Base-by-base conservation (phyloP, 106 monocot species). In the Apostasia ramifera region DNA sequence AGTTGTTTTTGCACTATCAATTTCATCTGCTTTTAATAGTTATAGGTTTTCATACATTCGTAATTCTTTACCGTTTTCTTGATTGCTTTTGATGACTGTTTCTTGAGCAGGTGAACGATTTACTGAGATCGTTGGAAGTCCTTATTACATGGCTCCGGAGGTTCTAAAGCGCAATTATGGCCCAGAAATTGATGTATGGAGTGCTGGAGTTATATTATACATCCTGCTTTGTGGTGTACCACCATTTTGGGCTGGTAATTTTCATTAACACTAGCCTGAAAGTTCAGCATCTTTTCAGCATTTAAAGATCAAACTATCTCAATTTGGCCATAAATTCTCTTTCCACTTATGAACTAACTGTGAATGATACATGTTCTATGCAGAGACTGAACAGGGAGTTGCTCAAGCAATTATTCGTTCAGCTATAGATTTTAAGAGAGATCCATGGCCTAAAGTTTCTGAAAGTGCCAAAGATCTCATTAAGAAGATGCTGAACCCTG, bases 121-220 rank as follows among this genome's bases (percentile, higher is more conserved):
- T 44, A 55, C 59, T 43, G 84, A 84, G 70, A 80, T 84, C 66
- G 84, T 84, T 5, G 84, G 84, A 13, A 80, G 80, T 66, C 84
- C 84, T 26, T 84, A 84, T 73, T 84, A 84, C 70, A 84, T 84
- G 84, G 83, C 83, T 1, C 82, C 82, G 6, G 82, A 83, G 44
- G 82, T 83, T 60, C 55, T 83, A 15, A 83, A 84, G 53, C 60
- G 80, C 53, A 80, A 80, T 70, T 84, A 84, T 63, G 84, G 84
- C 6, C 80, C 76, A 47, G 84, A 84, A 48, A 53, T 84, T 4
- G 84, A 84, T 69, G 70, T 84, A 1, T 84, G 84, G 84, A 84
- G 84, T 72, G 84, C 84, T 11, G 84, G 84, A 38, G 84, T 84
- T 8, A 84, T 84, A 12, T 69, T 84, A 1, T 84, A 84, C 70